A percentile compares a stretch with the other conserved stretches of the same genome.
Conservation (phyloP, 306 rosid genomes). For the Ziziphus jujuba region DNA sequence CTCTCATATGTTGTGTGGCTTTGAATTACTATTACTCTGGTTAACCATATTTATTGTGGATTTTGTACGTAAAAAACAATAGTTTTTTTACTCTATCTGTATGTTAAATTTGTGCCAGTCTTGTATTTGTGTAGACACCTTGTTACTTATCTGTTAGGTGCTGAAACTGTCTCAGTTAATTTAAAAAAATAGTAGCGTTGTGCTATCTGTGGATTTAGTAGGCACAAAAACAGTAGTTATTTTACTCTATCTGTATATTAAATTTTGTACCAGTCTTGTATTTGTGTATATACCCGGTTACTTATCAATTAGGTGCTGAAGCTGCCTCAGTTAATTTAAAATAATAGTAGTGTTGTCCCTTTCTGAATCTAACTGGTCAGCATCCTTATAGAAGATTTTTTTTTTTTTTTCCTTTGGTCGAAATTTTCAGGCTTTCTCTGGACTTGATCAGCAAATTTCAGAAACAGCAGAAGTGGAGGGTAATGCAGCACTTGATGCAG, state of each 20-base stretch:
- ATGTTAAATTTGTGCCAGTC: not conserved
- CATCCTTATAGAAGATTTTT: not conserved
- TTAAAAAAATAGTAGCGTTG: not conserved
- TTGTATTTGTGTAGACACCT: not conserved
- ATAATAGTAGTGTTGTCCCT: not conserved
- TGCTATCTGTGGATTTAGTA: too few relatives aligned
- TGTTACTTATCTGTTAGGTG: not conserved
- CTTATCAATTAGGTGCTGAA: not conserved
- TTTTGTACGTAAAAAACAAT: too few relatives aligned
- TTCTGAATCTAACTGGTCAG: too few relatives aligned
- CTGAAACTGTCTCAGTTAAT: not conserved
- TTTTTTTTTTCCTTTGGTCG: slow-evolving; percentile 13
- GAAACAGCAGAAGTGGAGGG: slow-evolving; percentile 52
- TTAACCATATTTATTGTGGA: not conserved
- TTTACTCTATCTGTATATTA: too few relatives aligned
- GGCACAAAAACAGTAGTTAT: too few relatives aligned
- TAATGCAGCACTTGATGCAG: slow-evolving; percentile 82
- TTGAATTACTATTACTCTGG: not conserved
- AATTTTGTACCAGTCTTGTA: not conserved
- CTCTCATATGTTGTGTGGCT: not conserved
- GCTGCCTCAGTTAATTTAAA: not conserved
- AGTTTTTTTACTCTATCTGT: too few relatives aligned
- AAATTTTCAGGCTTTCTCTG: slow-evolving; percentile 80
- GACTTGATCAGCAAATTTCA: slow-evolving; percentile 70
- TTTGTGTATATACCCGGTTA: not conserved